Evolutionary conservation across 257 asterid genomes (phyloP).

Genomic region (Paraleonurus japonicus): DNA sequence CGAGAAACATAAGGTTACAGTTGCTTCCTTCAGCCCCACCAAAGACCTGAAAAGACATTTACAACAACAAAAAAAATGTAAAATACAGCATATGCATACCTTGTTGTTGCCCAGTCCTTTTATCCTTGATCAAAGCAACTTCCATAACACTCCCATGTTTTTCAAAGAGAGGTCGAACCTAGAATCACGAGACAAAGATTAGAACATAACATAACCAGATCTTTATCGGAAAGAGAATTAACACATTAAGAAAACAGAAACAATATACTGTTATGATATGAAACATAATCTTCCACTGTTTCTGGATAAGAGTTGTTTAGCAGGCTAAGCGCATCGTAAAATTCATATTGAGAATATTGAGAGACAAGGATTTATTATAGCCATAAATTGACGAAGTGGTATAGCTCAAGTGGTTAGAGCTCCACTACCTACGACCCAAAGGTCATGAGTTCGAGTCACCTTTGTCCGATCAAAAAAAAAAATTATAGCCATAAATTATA

Average conservation of each 20-base stretch:
- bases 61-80: conserved; percentile 25
- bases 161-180: conserved; percentile 88
- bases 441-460: too few relatives aligned
- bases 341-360: too few relatives aligned
- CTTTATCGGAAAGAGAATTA: not conserved
- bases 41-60: conserved; percentile 74
- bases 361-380: not conserved
- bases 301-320: not conserved
- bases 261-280: not conserved
- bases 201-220: conserved; percentile 1
- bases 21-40: conserved; percentile 75
- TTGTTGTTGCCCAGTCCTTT: conserved; percentile 94
- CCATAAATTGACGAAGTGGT: too few relatives aligned
- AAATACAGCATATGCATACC: conserved; percentile 47
- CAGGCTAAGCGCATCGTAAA: not conserved
- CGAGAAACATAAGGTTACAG: conserved; percentile 58
- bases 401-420: too few relatives aligned
- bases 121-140: conserved; percentile 92
- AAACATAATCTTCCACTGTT: conserved; percentile 12
- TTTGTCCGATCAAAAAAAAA: too few relatives aligned
- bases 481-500: conserved; percentile 1
- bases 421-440: too few relatives aligned
- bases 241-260: not conserved
- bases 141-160: conserved; percentile 81
- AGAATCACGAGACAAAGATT: conserved; percentile 30